Evolutionary conservation across 2,329 filamentous ascomycete species (phyloP).

Genomic region (Alternaria viburni): DNA sequence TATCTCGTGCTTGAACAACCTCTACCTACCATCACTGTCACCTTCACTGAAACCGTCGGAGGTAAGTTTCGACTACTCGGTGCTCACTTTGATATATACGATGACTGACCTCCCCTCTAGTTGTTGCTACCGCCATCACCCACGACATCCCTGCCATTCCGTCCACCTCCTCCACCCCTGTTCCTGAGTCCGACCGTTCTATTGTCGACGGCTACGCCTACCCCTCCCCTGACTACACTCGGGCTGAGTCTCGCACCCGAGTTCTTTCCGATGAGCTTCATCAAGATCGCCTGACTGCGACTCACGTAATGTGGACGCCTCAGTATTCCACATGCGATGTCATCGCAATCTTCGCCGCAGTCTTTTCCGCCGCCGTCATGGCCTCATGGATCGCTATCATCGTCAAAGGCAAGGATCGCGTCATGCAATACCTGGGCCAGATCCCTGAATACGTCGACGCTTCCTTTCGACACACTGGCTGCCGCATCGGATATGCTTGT

Average conservation of each 20-base stretch:
- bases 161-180: background rate
- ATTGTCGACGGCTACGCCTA: background rate
- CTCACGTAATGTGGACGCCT: background rate
- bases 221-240: background rate
- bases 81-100: background rate
- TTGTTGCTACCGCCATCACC: constrained; percentile 5
- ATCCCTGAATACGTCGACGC: background rate
- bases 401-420: background rate
- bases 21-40: constrained; percentile 5
- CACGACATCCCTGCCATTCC: background rate
- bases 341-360: background rate
- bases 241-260: background rate
- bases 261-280: background rate
- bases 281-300: background rate
- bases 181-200: background rate
- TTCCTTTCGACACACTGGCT: background rate
- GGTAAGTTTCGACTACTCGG: background rate
- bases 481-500: background rate
- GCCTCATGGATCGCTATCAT: background rate
- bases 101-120: background rate
- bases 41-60: constrained; percentile 7
- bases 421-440: background rate
- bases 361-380: background rate
- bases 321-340: constrained; percentile 2
- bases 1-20: background rate